Conservation (phyloP, 169 alveolate genomes). For the Neospora caninum region DNA sequence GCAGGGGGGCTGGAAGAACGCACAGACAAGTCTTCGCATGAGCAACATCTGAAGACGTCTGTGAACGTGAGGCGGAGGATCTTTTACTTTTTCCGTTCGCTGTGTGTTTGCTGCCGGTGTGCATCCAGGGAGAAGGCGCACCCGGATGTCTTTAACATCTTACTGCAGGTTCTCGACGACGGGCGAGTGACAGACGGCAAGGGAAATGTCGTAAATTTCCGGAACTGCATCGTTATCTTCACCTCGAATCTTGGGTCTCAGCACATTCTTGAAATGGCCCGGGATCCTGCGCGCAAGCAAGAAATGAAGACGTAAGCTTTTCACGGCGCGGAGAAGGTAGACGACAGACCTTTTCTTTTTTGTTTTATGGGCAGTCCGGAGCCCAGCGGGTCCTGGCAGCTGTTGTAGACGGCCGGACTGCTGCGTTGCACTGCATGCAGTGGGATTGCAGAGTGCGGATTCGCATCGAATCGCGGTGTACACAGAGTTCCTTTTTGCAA, state of each 20-base stretch:
- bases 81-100: background rate
- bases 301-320: constrained; percentile 36
- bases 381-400: too few relatives aligned
- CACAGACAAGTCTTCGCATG: too few relatives aligned
- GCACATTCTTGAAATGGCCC: constrained; percentile 76
- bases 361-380: background rate
- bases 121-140: constrained; percentile 89
- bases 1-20: too few relatives aligned
- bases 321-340: background rate
- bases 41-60: background rate
- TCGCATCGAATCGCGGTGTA: too few relatives aligned
- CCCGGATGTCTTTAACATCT: constrained; percentile 88
- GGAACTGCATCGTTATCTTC: constrained; percentile 86
- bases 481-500: too few relatives aligned
- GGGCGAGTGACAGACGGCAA: constrained; percentile 89
- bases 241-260: constrained; percentile 84
- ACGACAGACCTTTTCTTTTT: background rate
- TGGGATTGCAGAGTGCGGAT: too few relatives aligned
- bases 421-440: background rate
- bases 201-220: constrained; percentile 88
- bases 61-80: background rate
- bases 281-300: constrained; percentile 49
- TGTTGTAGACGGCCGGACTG: too few relatives aligned
- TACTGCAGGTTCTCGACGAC: constrained; percentile 87
- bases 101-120: background rate